Conservation (phyloP, 2,329 filamentous ascomycete genomes). For the Zelopaecilomyces penicillatus region DNA sequence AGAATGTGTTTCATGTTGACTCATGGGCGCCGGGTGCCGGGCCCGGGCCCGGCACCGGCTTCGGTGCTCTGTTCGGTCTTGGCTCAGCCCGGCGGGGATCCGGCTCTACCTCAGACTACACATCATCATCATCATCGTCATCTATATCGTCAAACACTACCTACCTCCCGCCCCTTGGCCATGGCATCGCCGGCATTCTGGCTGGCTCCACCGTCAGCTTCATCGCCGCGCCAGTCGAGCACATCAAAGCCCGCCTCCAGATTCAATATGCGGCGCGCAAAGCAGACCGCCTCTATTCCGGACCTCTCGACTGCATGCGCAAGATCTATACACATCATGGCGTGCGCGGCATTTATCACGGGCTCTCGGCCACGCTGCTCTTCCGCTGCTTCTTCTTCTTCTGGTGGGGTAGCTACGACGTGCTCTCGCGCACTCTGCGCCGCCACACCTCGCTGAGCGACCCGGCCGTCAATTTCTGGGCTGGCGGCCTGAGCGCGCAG, state of each 20-base stretch:
- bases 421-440: constrained; percentile 63
- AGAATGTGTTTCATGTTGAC: constrained; percentile 62
- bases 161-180: constrained; percentile 66
- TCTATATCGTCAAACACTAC: constrained; percentile 16
- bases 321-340: constrained; percentile 69
- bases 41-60: constrained; percentile 11
- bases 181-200: constrained; percentile 79
- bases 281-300: constrained; percentile 68
- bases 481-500: constrained; percentile 85
- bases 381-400: constrained; percentile 95
- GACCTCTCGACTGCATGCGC: constrained; percentile 72
- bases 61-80: background rate
- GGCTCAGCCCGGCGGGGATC: background rate
- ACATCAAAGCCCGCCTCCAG: constrained; percentile 88
- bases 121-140: background rate
- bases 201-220: constrained; percentile 87
- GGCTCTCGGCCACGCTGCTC: constrained; percentile 72
- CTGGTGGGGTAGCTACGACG: constrained; percentile 95
- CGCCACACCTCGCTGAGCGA: constrained; percentile 61
- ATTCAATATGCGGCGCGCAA: constrained; percentile 84
- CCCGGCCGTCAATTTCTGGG: constrained; percentile 92
- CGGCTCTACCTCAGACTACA: background rate
- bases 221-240: constrained; percentile 87
- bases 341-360: constrained; percentile 73
- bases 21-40: constrained; percentile 19